Evolutionary conservation across 2,329 filamentous ascomycete genomes (phyloP).

Genomic region (Berkeleyomyces rouxiae): DNA sequence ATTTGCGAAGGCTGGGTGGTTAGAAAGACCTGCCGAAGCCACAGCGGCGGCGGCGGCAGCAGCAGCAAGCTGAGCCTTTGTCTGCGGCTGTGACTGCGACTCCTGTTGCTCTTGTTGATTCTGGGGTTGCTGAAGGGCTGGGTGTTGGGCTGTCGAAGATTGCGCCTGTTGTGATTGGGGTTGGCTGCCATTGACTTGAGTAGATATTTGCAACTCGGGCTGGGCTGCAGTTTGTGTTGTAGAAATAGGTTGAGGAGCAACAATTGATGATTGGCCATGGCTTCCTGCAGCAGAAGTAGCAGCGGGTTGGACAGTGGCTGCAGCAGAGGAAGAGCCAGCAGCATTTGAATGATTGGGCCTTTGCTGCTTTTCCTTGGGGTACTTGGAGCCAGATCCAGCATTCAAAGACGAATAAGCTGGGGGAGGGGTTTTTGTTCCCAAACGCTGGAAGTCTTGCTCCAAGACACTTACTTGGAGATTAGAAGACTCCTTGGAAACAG

Average conservation of each 20-base stretch:
- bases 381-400: constrained; percentile 36
- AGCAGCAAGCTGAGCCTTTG: constrained; percentile 17
- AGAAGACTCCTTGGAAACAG: constrained; percentile 5
- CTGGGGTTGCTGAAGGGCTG: background rate
- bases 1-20: constrained; percentile 84
- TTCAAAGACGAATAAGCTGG: constrained; percentile 85
- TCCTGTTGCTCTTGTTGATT: constrained; percentile 1
- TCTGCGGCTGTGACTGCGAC: constrained; percentile 4
- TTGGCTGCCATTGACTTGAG: constrained; percentile 6
- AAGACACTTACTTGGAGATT: constrained; percentile 50
- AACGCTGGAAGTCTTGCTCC: constrained; percentile 70
- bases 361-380: constrained; percentile 64
- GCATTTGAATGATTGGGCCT: constrained; percentile 19
- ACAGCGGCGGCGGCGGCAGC: constrained; percentile 30
- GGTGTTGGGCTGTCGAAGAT: background rate
- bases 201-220: constrained; percentile 9
- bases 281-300: constrained; percentile 10
- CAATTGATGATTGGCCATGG: constrained; percentile 3
- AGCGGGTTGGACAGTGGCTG: constrained; percentile 14
- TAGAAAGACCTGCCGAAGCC: constrained; percentile 36
- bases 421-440: constrained; percentile 71
- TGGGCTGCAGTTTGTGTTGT: constrained; percentile 8
- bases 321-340: constrained; percentile 12
- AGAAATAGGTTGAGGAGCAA: constrained; percentile 13
- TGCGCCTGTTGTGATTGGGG: constrained; percentile 5